A percentile compares a stretch with the other conserved stretches of the same genome.
Evolutionary conservation across 2,329 filamentous ascomycete species (phyloP).

Genomic region (Emericellopsis atlantica): DNA sequence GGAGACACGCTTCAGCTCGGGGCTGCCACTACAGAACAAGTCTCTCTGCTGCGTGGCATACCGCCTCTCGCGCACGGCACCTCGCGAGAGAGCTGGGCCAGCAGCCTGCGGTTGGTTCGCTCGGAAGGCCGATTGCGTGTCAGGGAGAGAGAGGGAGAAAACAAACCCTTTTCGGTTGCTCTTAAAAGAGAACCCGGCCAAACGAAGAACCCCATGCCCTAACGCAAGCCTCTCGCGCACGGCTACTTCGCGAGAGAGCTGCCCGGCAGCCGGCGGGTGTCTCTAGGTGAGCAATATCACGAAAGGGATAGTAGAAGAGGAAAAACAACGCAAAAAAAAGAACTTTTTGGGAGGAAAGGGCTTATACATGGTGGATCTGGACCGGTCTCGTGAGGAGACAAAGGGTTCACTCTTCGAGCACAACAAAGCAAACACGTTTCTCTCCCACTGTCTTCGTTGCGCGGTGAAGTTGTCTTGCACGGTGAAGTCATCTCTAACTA

Average conservation of each 20-base stretch:
- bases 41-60: background rate
- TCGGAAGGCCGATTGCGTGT: background rate
- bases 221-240: background rate
- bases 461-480: too few species aligned
- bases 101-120: background rate
- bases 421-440: background rate
- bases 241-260: background rate
- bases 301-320: background rate
- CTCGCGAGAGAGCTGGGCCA: constrained; percentile 2
- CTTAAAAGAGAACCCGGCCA: too few species aligned
- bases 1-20: too few species aligned
- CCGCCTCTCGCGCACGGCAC: constrained; percentile 3
- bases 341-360: background rate
- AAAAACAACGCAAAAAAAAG: background rate
- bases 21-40: background rate
- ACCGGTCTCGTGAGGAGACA: background rate
- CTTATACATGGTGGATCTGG: background rate
- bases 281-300: too few species aligned
- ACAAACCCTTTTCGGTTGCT: background rate
- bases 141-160: background rate
- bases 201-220: too few species aligned
- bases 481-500: too few species aligned
- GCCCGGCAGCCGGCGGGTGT: background rate
- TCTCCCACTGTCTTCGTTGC: background rate
- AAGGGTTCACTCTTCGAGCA: background rate